Conservation (phyloP, 2,329 filamentous ascomycete species). For the Clonostachys rosea region DNA sequence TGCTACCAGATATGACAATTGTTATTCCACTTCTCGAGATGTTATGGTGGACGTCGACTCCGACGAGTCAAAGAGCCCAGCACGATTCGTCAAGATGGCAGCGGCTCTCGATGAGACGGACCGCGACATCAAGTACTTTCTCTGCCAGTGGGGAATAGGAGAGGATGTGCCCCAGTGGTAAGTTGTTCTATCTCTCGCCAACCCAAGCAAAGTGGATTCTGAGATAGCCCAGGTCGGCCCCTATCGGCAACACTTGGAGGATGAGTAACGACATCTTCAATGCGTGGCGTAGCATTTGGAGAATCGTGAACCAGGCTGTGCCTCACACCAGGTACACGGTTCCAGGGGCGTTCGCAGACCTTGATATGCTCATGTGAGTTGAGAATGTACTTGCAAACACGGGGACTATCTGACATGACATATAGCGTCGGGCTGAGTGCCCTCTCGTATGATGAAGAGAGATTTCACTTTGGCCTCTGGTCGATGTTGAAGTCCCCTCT, state of each 20-base stretch:
- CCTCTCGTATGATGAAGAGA: constrained; percentile 38
- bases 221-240: constrained; percentile 23
- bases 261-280: constrained; percentile 51
- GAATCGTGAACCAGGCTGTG: constrained; percentile 45
- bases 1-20: constrained; percentile 27
- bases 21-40: constrained; percentile 34
- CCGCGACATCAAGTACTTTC: constrained; percentile 39
- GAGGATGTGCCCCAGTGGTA: constrained; percentile 38
- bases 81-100: constrained; percentile 41
- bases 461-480: constrained; percentile 49
- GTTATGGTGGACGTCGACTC: constrained; percentile 34
- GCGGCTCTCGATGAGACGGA: constrained; percentile 27
- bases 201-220: background rate
- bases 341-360: constrained; percentile 41
- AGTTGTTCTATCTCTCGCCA: background rate
- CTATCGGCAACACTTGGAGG: constrained; percentile 40
- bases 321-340: constrained; percentile 37
- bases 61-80: constrained; percentile 27
- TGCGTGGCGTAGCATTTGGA: constrained; percentile 43
- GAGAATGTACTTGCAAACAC: background rate
- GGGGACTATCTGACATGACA: background rate
- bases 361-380: constrained; percentile 45
- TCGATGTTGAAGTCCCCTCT: constrained; percentile 46
- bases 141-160: constrained; percentile 50
- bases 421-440: constrained; percentile 38